These are phyloP conservation scores for Talaromyces sp. DNA, from an alignment of 2,329 filamentous ascomycete genomes.

Conservation along the genomic window DNA sequence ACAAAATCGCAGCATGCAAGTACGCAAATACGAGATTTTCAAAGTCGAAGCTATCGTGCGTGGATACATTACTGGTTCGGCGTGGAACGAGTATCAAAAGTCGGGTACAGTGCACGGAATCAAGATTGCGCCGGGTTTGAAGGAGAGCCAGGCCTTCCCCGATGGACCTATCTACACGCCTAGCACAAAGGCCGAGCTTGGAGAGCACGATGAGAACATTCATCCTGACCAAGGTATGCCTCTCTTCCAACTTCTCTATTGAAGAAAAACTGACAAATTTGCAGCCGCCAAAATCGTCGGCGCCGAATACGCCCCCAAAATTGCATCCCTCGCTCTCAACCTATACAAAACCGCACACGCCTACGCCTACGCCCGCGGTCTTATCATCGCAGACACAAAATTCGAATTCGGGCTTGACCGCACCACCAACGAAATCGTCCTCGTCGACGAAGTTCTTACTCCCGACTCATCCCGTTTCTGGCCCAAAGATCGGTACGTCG, in stretches of 20 bases:
- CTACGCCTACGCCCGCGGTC: slow-evolving; percentile 55
- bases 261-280: neutral
- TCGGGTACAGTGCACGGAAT: slow-evolving; percentile 78
- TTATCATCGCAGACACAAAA: slow-evolving; percentile 75
- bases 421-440: slow-evolving; percentile 63
- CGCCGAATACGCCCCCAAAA: slow-evolving; percentile 58
- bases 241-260: slow-evolving; percentile 20
- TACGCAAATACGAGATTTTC: slow-evolving; percentile 69
- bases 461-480: slow-evolving; percentile 85
- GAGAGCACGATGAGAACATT: slow-evolving; percentile 83
- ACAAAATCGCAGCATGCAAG: slow-evolving; percentile 70
- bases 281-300: slow-evolving; percentile 60
- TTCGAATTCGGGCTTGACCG: slow-evolving; percentile 72
- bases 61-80: slow-evolving; percentile 82
- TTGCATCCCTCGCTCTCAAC: slow-evolving; percentile 62
- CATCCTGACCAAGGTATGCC: slow-evolving; percentile 59
- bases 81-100: slow-evolving; percentile 73
- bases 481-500: slow-evolving; percentile 67
- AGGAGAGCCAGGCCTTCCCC: slow-evolving; percentile 66
- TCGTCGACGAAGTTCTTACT: slow-evolving; percentile 82
- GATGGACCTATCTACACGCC: slow-evolving; percentile 71
- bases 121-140: slow-evolving; percentile 62
- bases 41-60: slow-evolving; percentile 83
- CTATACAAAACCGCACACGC: slow-evolving; percentile 57
- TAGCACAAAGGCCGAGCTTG: slow-evolving; percentile 77